Percentiles rank a stretch among this genome's conserved stretches.
Conservation (phyloP, 495 filamentous ascomycete genomes). For the Lepidopterella palustris region DNA sequence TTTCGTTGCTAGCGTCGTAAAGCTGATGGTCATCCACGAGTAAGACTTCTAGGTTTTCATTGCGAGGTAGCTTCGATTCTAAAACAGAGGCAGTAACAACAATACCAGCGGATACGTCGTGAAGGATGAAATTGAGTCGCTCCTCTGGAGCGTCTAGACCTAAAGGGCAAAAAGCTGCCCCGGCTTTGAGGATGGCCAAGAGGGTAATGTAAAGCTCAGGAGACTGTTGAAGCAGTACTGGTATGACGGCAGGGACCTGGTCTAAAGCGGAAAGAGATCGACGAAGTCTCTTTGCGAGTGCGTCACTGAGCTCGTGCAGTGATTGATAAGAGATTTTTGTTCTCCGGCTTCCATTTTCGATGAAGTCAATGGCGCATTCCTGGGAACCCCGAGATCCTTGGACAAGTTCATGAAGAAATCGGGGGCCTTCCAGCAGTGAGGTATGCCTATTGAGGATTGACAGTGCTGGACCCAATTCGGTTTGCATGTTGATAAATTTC, state of each 20-base stretch:
- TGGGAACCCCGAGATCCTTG: conserved; percentile 22
- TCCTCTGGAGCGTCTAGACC: conserved; percentile 65
- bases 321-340: conserved; percentile 49
- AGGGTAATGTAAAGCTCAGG: conserved; percentile 64
- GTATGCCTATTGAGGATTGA: conserved; percentile 60
- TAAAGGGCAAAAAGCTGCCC: conserved; percentile 74
- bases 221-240: conserved; percentile 64
- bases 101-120: conserved; percentile 50
- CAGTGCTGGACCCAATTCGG: conserved; percentile 29
- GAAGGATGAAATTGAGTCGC: conserved; percentile 63
- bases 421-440: conserved; percentile 49
- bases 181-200: conserved; percentile 67
- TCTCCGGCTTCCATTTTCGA: conserved; percentile 41
- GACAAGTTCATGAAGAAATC: conserved; percentile 60
- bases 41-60: conserved; percentile 6
- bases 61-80: conserved; percentile 8
- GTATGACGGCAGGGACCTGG: conserved; percentile 46
- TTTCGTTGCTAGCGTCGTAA: not conserved
- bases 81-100: conserved; percentile 29
- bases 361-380: conserved; percentile 54
- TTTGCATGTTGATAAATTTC: conserved; percentile 12
- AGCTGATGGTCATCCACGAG: conserved; percentile 10
- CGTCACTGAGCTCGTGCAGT: conserved; percentile 51
- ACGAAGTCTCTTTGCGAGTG: conserved; percentile 16
- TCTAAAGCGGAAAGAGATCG: conserved; percentile 5